Percentiles rank a stretch among this genome's conserved stretches.
phyloP scores from a whole-genome alignment of 2,329 filamentous ascomycete genomes.

The Mariannaea elegans region DNA sequence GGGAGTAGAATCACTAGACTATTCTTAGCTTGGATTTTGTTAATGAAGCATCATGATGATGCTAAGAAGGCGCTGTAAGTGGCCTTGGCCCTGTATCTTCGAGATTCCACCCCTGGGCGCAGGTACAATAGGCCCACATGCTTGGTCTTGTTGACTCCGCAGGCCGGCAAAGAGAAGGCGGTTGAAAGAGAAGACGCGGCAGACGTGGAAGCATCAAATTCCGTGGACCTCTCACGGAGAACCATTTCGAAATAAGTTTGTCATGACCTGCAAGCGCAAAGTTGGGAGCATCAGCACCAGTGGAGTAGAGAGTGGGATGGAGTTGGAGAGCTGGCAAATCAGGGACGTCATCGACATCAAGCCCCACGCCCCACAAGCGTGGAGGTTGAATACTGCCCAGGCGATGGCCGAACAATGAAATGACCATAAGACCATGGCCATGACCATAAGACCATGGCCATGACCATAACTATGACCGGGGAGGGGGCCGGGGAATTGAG shows the following conservation, averaged over 20 bases:
- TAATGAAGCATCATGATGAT: slow-evolving; percentile 31
- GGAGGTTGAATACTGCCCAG: too few species aligned
- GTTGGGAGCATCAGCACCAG: slow-evolving; percentile 38
- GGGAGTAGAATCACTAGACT: slow-evolving; percentile 21
- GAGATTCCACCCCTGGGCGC: slow-evolving; percentile 3
- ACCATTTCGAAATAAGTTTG: slow-evolving; percentile 41
- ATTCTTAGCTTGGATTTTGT: slow-evolving; percentile 34
- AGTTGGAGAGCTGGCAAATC: slow-evolving; percentile 37
- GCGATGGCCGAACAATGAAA: too few species aligned
- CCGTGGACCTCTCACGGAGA: slow-evolving; percentile 33
- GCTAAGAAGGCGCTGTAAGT: slow-evolving; percentile 24
- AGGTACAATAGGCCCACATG: slow-evolving; percentile 34
- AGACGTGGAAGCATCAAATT: slow-evolving; percentile 22
- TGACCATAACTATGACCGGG: neutral
- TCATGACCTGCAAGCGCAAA: slow-evolving; percentile 37
- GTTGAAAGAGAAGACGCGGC: slow-evolving; percentile 25
- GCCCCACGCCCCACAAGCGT: slow-evolving; percentile 42
- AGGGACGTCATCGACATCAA: slow-evolving; percentile 29
- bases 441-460: too few species aligned
- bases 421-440: too few species aligned
- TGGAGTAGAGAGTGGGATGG: slow-evolving; percentile 42
- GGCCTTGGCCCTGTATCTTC: slow-evolving; percentile 6
- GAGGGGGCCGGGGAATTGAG: slow-evolving; percentile 2
- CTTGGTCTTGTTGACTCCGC: slow-evolving; percentile 6
- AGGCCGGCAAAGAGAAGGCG: neutral